phyloP scores from a whole-genome alignment of 2,329 filamentous ascomycete species.

The Colletotrichum sp. region DNA sequence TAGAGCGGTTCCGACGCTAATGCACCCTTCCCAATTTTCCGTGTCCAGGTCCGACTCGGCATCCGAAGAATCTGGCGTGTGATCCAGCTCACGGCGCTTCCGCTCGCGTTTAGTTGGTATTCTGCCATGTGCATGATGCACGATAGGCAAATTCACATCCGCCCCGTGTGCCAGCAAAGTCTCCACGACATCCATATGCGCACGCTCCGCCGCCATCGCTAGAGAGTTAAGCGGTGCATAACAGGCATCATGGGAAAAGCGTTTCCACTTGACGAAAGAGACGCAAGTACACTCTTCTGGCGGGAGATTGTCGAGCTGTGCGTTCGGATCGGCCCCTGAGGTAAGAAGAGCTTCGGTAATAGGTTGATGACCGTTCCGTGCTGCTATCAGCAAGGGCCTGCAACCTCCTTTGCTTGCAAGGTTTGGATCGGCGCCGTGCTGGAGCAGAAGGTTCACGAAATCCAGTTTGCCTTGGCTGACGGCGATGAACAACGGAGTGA shows the following conservation, averaged over 20 bases:
- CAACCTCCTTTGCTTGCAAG: not conserved
- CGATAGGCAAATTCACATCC: not conserved
- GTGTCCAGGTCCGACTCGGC: not conserved
- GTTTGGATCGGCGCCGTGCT: not conserved
- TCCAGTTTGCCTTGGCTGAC: not conserved
- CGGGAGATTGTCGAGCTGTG: not conserved
- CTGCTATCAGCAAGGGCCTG: not conserved
- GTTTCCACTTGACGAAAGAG: not conserved
- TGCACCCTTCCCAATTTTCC: not conserved
- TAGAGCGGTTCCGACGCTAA: not conserved
- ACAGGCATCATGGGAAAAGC: not conserved
- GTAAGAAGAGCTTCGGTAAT: not conserved
- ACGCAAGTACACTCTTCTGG: not conserved
- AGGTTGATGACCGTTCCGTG: not conserved
- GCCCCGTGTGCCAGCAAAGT: not conserved
- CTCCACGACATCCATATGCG: not conserved
- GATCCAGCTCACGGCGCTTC: not conserved
- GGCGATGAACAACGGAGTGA: not conserved
- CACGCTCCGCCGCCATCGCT: not conserved
- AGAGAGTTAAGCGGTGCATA: not conserved
- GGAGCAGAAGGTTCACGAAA: not conserved
- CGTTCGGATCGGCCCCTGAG: not conserved
- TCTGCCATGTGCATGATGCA: not conserved
- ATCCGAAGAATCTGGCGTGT: not conserved
- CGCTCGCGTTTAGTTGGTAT: not conserved